Evolutionary conservation across 306 rosid genomes (phyloP), one percentile per base, ranked within the genome.

Genomic region (Luffa acutangula): DNA sequence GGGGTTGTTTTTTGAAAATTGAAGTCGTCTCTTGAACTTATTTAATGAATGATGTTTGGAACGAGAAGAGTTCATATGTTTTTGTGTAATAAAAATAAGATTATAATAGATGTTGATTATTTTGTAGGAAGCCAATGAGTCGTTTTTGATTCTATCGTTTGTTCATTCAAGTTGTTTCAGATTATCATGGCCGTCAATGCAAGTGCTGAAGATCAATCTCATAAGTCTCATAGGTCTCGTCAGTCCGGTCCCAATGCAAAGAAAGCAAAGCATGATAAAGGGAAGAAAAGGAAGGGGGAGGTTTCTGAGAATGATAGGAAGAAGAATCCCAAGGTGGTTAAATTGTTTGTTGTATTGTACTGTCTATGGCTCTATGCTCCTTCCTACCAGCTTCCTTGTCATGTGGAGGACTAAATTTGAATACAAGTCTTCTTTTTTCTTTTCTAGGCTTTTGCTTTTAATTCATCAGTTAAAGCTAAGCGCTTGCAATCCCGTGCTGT

Each of bases 401-500:
- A 31, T 33, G 45, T 33, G 52, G 20, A 9, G 36, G 3, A 48
- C 41, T 48, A 66, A 36, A 67, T 66, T 34, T 51, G 53, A 21
- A 41, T 46, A 15, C 7, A 18, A 42, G 17, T 42, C 4, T 6
- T 62, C 13, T 13, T 25, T 57, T 57, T 64, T 64, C 8, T 18
- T 75, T 60, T 21, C 52, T 58, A 88, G 91, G 94, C 94, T 5
- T 95, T 92, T 80, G 93, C 97, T 77, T 95, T 80, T 72, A 84
- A 86, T 66, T 95, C 98, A 13, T 71, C 97, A 6, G 89, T 79
- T 10, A 95, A 92, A 67, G 97, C 95, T 31, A 91, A 92, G 85
- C 92, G 93, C 9, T 60, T 92, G 75, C 91, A 92, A 81, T 87
- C 98, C n/a, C 97, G 96, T 48, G 11, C 97, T 41, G 98, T 93